A percentile compares a stretch with the other conserved stretches of the same genome.
Conservation (phyloP, 2,329 filamentous ascomycete genomes). For the Fusarium nurragi region DNA sequence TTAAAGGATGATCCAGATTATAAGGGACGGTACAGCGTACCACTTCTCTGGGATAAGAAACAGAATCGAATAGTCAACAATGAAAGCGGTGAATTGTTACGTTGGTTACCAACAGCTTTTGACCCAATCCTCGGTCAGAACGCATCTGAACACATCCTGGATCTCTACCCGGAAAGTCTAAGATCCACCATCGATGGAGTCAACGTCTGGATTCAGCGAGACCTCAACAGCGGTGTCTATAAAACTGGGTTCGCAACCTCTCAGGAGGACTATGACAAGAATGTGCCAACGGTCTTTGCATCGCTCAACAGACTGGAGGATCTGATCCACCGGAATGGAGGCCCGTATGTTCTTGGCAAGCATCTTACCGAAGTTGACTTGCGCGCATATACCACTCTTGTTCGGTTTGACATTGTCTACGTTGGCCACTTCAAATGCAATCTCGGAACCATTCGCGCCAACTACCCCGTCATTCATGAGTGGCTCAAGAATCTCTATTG, state of each 20-base stretch:
- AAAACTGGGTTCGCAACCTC: conserved; percentile 72
- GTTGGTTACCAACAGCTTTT: conserved; percentile 83
- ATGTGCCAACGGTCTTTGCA: conserved; percentile 69
- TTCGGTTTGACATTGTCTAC: conserved; percentile 75
- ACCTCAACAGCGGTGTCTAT: conserved; percentile 60
- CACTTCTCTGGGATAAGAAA: conserved; percentile 75
- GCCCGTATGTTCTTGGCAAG: conserved; percentile 71
- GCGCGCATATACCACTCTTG: conserved; percentile 70
- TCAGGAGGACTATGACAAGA: conserved; percentile 72
- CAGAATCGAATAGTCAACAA: conserved; percentile 79
- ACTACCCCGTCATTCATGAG: conserved; percentile 72
- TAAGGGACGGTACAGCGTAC: conserved; percentile 76
- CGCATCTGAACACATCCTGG: conserved; percentile 54
- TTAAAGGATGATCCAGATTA: conserved; percentile 74
- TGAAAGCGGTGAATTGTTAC: conserved; percentile 83
- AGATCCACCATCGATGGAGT: conserved; percentile 67
- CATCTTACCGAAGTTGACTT: conserved; percentile 75
- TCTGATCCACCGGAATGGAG: conserved; percentile 56
- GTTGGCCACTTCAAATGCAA: conserved; percentile 74
- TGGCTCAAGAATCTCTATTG: conserved; percentile 78
- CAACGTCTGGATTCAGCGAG: conserved; percentile 72
- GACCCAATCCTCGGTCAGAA: conserved; percentile 63
- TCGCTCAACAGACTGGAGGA: conserved; percentile 71
- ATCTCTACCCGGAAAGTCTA: conserved; percentile 65
- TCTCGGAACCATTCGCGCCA: conserved; percentile 68